phyloP scores from a whole-genome alignment of 345 rosid species.

The Citrus maxima region DNA sequence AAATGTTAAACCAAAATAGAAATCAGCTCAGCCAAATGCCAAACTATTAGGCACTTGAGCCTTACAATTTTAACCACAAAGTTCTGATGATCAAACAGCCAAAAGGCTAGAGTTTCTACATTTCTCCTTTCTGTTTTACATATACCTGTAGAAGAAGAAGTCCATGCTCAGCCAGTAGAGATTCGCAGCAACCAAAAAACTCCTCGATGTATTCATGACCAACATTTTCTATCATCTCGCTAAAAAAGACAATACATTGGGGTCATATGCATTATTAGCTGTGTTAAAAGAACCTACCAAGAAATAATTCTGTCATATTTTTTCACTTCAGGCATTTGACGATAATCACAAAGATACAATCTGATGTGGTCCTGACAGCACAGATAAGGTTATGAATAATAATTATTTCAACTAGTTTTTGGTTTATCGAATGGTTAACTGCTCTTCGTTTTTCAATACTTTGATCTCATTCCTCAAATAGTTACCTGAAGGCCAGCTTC shows the following conservation, averaged over 20 bases:
- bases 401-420: not conserved
- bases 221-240: slow-evolving; percentile 93
- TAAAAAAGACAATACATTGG: slow-evolving; percentile 16
- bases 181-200: slow-evolving; percentile 70
- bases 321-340: slow-evolving; percentile 47
- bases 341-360: slow-evolving; percentile 74
- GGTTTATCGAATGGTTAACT: not conserved
- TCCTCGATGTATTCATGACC: slow-evolving; percentile 94
- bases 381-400: not conserved
- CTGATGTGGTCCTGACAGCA: slow-evolving; percentile 53
- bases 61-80: too few species aligned
- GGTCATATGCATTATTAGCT: not conserved
- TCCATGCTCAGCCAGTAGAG: slow-evolving; percentile 71
- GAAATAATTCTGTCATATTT: slow-evolving; percentile 86
- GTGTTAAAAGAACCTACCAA: slow-evolving; percentile 45
- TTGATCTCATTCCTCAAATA: not conserved
- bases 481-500: slow-evolving; percentile 87
- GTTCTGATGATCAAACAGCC: not conserved
- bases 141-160: slow-evolving; percentile 77
- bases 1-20: not conserved
- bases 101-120: not conserved
- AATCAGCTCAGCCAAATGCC: not conserved
- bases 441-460: not conserved
- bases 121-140: slow-evolving; percentile 10
- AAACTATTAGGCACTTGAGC: too few species aligned